Conservation (phyloP, 768 basidiomycete species). For the Mycena rosella region DNA sequence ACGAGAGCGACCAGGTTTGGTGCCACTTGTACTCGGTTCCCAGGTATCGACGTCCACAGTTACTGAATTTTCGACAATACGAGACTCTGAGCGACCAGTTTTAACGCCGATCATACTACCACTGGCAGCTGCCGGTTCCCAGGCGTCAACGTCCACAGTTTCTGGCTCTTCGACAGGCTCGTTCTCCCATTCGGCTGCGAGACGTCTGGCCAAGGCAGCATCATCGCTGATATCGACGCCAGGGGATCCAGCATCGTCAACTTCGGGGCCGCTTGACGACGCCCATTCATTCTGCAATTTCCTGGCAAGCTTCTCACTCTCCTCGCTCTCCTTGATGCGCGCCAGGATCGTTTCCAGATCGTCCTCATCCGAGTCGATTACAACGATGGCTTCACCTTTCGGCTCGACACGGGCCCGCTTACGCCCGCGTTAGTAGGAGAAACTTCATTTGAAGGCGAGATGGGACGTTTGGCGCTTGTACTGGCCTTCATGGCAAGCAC, state of each 20-base stretch:
- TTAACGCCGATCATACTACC: too few species aligned
- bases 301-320: conserved; percentile 55
- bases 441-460: conserved; percentile 9
- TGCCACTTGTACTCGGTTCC: conserved; percentile 10
- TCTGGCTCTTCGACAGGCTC: conserved; percentile 13
- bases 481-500: conserved; percentile 5
- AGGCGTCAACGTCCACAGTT: conserved; percentile 27
- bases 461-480: conserved; percentile 22
- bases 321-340: conserved; percentile 58
- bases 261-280: conserved; percentile 18
- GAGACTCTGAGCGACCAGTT: too few species aligned
- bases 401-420: conserved; percentile 34
- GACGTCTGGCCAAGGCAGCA: conserved; percentile 51
- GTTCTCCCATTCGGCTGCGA: conserved; percentile 56
- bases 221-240: conserved; percentile 44
- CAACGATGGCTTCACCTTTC: conserved; percentile 28
- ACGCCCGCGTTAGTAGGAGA: conserved; percentile 31
- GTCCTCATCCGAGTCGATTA: conserved; percentile 52
- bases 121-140: conserved; percentile 13
- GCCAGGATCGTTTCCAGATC: conserved; percentile 55
- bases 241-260: too few species aligned
- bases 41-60: conserved; percentile 27
- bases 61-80: conserved; percentile 3
- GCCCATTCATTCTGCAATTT: conserved; percentile 50
- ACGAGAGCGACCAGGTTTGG: conserved; percentile 7